phyloP scores from a whole-genome alignment of 2,329 filamentous ascomycete genomes.

The Septoria linicola region DNA sequence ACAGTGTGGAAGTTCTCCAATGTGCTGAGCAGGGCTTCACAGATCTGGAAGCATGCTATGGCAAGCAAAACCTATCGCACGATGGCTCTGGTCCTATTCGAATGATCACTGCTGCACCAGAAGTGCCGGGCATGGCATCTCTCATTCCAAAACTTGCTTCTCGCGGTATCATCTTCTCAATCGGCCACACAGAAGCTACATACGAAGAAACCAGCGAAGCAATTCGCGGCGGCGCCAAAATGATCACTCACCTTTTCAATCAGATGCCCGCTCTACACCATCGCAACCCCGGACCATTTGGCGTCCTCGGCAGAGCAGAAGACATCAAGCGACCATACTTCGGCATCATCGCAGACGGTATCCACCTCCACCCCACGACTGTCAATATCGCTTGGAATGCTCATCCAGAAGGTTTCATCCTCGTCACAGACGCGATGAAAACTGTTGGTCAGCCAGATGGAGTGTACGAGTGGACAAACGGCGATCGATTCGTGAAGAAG shows the following conservation, averaged over 20 bases:
- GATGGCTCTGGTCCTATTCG: constrained; percentile 55
- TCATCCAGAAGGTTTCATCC: constrained; percentile 78
- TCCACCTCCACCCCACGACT: constrained; percentile 83
- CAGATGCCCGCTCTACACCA: constrained; percentile 58
- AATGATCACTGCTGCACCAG: constrained; percentile 84
- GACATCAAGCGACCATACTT: constrained; percentile 66
- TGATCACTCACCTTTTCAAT: constrained; percentile 57
- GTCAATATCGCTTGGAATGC: constrained; percentile 87
- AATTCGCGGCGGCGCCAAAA: constrained; percentile 50
- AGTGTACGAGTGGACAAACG: constrained; percentile 81
- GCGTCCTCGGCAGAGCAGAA: constrained; percentile 66
- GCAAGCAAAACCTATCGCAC: constrained; percentile 61
- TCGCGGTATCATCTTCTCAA: constrained; percentile 69
- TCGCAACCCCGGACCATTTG: constrained; percentile 87
- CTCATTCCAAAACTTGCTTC: constrained; percentile 66
- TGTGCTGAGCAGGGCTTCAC: constrained; percentile 59
- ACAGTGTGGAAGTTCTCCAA: constrained; percentile 71
- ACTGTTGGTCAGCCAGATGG: constrained; percentile 82
- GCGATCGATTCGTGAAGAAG: constrained; percentile 64
- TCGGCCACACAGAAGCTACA: constrained; percentile 53
- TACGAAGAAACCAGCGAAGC: constrained; percentile 49
- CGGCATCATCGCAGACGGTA: constrained; percentile 86
- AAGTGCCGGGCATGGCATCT: constrained; percentile 62
- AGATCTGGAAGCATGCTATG: constrained; percentile 72
- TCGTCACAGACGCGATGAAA: constrained; percentile 92